Evolutionary conservation across 2,329 filamentous ascomycete species (phyloP).

Genomic region (Rutstroemia sp.): DNA sequence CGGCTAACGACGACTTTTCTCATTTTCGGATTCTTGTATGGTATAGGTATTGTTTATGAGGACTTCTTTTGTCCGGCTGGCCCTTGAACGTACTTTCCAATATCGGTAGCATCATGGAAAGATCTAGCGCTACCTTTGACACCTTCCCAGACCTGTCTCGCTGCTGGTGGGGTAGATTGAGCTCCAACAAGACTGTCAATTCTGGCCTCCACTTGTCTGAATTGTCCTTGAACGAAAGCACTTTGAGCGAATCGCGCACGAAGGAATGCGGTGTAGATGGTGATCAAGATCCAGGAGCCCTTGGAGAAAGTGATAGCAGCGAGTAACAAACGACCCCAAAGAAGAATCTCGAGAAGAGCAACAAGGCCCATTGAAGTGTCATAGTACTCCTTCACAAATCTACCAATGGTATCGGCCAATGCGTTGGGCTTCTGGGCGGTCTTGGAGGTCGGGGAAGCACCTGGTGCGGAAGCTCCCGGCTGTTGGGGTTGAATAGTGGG

Average conservation of each 20-base stretch:
- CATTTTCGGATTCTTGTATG: neutral
- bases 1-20: neutral
- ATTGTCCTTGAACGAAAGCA: constrained; percentile 80
- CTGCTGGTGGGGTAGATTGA: constrained; percentile 76
- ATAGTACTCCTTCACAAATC: constrained; percentile 97
- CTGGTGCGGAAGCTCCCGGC: constrained; percentile 43
- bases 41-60: constrained; percentile 18
- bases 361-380: constrained; percentile 93
- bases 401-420: constrained; percentile 75
- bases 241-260: constrained; percentile 86
- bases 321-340: constrained; percentile 77
- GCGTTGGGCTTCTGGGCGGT: constrained; percentile 42
- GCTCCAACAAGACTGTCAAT: constrained; percentile 77
- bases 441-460: constrained; percentile 50
- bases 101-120: constrained; percentile 72
- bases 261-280: constrained; percentile 85
- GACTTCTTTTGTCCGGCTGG: constrained; percentile 54
- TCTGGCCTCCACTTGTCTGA: constrained; percentile 63
- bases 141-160: constrained; percentile 71
- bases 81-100: constrained; percentile 62
- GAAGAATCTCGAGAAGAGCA: constrained; percentile 74
- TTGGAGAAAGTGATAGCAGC: constrained; percentile 82
- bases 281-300: constrained; percentile 82
- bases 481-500: constrained; percentile 71
- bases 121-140: constrained; percentile 68